Percentiles rank a stretch among this genome's conserved stretches.
These are phyloP conservation scores for Lithospermum erythrorhizon DNA, from an alignment of 257 asterid genomes.

Conservation along the genomic window DNA sequence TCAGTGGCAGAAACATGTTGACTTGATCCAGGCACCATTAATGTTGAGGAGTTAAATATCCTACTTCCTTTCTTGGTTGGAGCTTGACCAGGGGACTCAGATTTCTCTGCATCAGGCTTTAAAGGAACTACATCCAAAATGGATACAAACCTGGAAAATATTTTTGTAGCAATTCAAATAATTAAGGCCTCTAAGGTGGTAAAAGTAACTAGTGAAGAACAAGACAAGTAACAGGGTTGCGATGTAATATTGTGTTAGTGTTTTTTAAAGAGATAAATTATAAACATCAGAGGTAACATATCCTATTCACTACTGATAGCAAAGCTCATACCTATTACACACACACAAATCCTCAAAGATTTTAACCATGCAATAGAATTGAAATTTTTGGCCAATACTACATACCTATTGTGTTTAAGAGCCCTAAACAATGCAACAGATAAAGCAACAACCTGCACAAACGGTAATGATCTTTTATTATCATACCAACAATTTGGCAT, in stretches of 20 bases:
- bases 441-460: conserved; percentile 75
- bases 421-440: conserved; percentile 87
- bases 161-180: background rate
- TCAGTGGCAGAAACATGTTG: conserved; percentile 24
- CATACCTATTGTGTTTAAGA: conserved; percentile 71
- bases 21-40: conserved; percentile 75
- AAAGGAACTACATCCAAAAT: conserved; percentile 69
- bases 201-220: background rate
- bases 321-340: no score
- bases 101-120: conserved; percentile 69
- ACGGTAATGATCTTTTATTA: conserved; percentile 10
- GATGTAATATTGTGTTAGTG: no score
- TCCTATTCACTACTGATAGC: no score
- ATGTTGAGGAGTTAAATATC: conserved; percentile 68
- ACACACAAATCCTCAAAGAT: background rate
- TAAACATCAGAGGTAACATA: no score
- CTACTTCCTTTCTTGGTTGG: conserved; percentile 31
- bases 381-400: conserved; percentile 7
- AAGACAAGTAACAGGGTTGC: background rate
- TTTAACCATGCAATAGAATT: background rate
- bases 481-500: conserved; percentile 8
- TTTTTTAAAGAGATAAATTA: no score
- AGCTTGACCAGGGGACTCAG: conserved; percentile 25
- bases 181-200: background rate
- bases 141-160: conserved; percentile 56